Base-by-base conservation (phyloP, 768 basidiomycete genomes). In the Lactarius psammicola region DNA sequence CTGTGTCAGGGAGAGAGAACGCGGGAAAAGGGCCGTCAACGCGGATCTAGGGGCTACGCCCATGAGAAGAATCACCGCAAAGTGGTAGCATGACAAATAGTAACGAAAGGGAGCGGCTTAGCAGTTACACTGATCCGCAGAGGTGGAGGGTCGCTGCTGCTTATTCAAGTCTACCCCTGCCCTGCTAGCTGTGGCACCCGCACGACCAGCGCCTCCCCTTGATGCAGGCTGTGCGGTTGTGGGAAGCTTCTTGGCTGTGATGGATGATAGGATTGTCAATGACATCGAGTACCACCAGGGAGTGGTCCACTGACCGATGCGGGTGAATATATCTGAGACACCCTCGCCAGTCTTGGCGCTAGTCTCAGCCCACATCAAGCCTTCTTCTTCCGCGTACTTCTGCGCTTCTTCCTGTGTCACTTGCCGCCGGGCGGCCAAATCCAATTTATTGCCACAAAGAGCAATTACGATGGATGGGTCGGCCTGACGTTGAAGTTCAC, bases 391-490 rank as follows among this genome's bases (percentile, higher is more conserved):
- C 0, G 94, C 94, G 72, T 92, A 95, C 78, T 93, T 92, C 82
- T 92, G 86, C 5, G 94, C 94, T 73, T 95, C 94, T 70, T 94
- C 94, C 71, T 90, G 83, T 23, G 90, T 80, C 3, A 94, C 91
- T 75, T 94, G 92, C 71, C 93, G 86, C 68, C 91, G 88, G 10
- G 88, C 89, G 46, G 86, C 81, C 30, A 98, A 80, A 78, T 98
- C 96, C 33, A 87, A 78, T 79, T 98, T 98, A 83, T 98, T 98
- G 56, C 96, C 96, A 65, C 94, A 96, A 40, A 98, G 87, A 46
- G 94, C 91, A 75, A 98, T 96, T 72, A 96, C 86, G 81, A 97
- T 98, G 53, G 89, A 92, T 8, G 96, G 95, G 75, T 98, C 96
- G 63, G 95, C 96, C 79, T 98, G 95, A 62, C 95, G 93, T 74